Evolutionary conservation across 257 asterid species (phyloP).

Genomic region (Linaria vulgaris): DNA sequence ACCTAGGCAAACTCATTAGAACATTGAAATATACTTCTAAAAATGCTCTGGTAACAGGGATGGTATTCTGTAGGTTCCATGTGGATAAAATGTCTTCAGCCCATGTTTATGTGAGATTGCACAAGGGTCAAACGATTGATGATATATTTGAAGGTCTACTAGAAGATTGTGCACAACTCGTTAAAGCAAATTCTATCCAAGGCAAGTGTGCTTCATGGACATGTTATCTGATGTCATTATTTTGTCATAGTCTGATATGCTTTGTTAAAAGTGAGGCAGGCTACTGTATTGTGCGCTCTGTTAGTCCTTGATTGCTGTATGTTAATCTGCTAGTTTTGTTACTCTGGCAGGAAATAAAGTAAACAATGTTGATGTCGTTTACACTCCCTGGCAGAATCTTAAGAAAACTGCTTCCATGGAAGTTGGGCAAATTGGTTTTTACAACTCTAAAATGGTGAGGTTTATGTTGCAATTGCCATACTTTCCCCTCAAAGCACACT

Average conservation of each 20-base stretch:
- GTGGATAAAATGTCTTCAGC: conserved; percentile 99
- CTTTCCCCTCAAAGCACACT: not conserved
- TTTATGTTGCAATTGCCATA: conserved; percentile 1
- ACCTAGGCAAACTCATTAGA: too few species aligned
- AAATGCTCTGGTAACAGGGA: conserved; percentile 14
- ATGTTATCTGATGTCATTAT: not conserved
- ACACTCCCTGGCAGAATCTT: conserved; percentile 97
- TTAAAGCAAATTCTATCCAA: conserved; percentile 98
- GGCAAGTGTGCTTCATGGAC: conserved; percentile 40
- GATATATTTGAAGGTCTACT: conserved; percentile 84
- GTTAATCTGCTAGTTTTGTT: conserved; percentile 17
- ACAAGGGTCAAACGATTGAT: conserved; percentile 77
- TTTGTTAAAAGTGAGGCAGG: too few species aligned
- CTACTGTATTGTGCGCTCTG: too few species aligned
- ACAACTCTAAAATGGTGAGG: conserved; percentile 83
- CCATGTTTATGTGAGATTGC: conserved; percentile 91
- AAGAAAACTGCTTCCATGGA: conserved; percentile 98
- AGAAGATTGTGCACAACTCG: conserved; percentile 96
- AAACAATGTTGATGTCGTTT: conserved; percentile 90
- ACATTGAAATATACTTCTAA: not conserved
- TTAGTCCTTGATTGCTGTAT: not conserved
- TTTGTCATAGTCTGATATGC: too few species aligned
- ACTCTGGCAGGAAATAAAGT: conserved; percentile 65
- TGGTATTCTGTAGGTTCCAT: conserved; percentile 70
- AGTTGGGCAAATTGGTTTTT: conserved; percentile 97